Conservation (phyloP, 192 early-diverging fungal species). For the Geosiphon pyriformis region DNA sequence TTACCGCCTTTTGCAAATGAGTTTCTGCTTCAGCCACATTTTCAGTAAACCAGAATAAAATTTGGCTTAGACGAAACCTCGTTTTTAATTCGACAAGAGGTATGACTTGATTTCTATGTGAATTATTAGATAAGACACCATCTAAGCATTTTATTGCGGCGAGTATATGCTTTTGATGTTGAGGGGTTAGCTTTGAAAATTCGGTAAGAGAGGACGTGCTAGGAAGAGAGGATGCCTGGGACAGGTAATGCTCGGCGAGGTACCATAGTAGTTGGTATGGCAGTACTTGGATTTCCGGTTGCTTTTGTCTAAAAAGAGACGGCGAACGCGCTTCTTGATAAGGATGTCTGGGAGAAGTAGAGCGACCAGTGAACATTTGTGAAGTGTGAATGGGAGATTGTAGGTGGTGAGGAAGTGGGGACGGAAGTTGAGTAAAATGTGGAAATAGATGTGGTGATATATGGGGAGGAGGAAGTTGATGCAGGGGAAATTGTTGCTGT, state of each 20-base stretch:
- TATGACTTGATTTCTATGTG: slow-evolving; percentile 25
- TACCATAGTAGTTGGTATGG: slow-evolving; percentile 21
- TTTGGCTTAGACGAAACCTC: slow-evolving; percentile 33
- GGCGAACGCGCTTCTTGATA: too few species aligned
- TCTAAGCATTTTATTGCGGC: slow-evolving; percentile 37
- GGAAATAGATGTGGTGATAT: not conserved
- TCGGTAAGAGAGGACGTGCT: not conserved
- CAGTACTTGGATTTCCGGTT: not conserved
- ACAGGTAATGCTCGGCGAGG: slow-evolving; percentile 16
- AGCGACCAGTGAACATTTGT: not conserved
- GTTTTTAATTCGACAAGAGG: slow-evolving; percentile 27
- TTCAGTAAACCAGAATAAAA: slow-evolving; percentile 39
- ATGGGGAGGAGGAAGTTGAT: not conserved
- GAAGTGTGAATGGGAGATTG: not conserved
- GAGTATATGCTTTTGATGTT: slow-evolving; percentile 30
- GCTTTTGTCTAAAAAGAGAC: not conserved
- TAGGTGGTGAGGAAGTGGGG: not conserved
- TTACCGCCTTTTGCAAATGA: slow-evolving; percentile 20
- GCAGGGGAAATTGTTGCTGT: not conserved
- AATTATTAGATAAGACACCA: slow-evolving; percentile 28
- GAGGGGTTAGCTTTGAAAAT: slow-evolving; percentile 13
- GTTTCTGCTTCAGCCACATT: slow-evolving; percentile 26
- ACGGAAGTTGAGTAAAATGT: not conserved
- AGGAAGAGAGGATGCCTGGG: slow-evolving; percentile 2
- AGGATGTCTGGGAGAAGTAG: not conserved